Evolutionary conservation across 2,329 filamentous ascomycete species (phyloP), one percentile per base, ranked within the genome.

Genomic region (Penicillium hordei): DNA sequence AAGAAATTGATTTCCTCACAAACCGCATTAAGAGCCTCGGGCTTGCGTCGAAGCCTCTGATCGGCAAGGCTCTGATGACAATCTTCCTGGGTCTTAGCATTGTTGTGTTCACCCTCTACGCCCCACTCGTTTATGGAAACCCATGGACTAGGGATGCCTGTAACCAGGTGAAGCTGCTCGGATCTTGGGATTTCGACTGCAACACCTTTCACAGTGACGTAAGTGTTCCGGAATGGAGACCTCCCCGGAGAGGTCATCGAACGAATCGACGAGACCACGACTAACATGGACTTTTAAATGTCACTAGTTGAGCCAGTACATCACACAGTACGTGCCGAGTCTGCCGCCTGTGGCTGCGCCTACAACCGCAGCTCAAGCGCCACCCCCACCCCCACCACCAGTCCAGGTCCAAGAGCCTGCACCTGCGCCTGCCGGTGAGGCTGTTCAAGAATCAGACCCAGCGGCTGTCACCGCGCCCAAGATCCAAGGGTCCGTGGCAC

Each of bases 101-200:
- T 53, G 84, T 85, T 19, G 89, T 88, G 6, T 99, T 97, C 72
- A 82, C 83, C 2, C 79, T 97, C n/a, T 95, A 91, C 74, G 86
- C 93, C 10, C 94, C 94, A 39, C 82, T 99, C 38, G 87, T 90
- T 12, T 99, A 99, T 70, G 94, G 94, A 60, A 97, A 96, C 73
- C 81, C 87, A 51, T 99, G 94, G 94, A 99, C 93, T 51, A 90
- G 91, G 80, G 79, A 83, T 58, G 89, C 94, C 70, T 99, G 94
- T 82, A 87, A 86, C 66, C 86, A 86, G 56, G 88, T 94, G 60
- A 97, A 97, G 81, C 81, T 99, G 13, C 88, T 97, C 72, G 81
- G 83, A 58, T 88, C 86, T 1, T 99, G 94, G 94, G 94, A 99
- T 74, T 99, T 93, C 84, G 94, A 99, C 76, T 99, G 94, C 84